phyloP scores from a whole-genome alignment of 352 stramenopile species.

The Phytopythium montanum region DNA sequence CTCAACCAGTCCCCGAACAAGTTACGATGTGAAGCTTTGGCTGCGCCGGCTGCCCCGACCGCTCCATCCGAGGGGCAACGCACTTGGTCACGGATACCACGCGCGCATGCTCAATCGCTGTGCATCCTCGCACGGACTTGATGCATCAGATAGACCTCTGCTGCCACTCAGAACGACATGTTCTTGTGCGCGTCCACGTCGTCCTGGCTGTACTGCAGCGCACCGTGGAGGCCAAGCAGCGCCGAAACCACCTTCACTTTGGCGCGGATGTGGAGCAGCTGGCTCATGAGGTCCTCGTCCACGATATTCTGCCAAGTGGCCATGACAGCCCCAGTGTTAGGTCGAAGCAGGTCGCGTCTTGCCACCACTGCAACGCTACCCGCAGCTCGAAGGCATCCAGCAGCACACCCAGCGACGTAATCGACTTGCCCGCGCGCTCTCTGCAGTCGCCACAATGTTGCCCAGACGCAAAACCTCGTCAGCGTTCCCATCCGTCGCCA shows the following conservation, averaged over 20 bases:
- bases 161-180: conserved; percentile 64
- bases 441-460: conserved; percentile 13
- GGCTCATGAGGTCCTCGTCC: conserved; percentile 71
- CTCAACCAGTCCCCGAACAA: too few relatives aligned
- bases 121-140: too few relatives aligned
- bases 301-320: conserved; percentile 55
- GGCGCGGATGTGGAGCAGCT: conserved; percentile 67
- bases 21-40: too few relatives aligned
- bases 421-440: conserved; percentile 51
- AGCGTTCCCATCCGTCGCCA: not conserved
- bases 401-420: conserved; percentile 47
- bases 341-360: not conserved
- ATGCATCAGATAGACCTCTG: not conserved
- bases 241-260: conserved; percentile 83
- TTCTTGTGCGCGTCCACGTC: conserved; percentile 77
- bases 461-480: not conserved
- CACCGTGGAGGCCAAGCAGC: conserved; percentile 44
- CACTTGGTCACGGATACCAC: too few relatives aligned
- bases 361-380: conserved; percentile 23
- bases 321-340: too few relatives aligned
- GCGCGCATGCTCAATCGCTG: too few relatives aligned
- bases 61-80: too few relatives aligned
- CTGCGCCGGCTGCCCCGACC: too few relatives aligned
- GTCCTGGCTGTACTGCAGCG: conserved; percentile 63
- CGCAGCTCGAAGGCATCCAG: conserved; percentile 62